Conservation (phyloP, 129 eudicot species). For the Chrysanthemum makinoi region DNA sequence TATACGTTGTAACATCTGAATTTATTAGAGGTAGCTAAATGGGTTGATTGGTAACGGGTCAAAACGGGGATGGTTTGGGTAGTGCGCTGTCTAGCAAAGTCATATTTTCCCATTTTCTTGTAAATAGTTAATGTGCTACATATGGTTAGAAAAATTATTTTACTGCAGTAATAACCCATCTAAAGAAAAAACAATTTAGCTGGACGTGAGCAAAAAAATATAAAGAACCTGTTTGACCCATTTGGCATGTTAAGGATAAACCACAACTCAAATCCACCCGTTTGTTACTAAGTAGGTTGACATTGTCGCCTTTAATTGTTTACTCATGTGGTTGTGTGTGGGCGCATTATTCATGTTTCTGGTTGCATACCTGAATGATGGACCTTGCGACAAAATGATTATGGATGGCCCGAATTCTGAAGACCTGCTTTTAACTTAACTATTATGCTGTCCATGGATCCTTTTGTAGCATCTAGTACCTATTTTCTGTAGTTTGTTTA, state of each 20-base stretch:
- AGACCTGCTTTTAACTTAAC: no score
- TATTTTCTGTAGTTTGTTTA: not conserved
- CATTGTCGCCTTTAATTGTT: slow-evolving; percentile 4
- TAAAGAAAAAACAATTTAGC: not conserved
- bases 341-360: not conserved
- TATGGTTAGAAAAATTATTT: not conserved
- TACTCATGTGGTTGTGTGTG: slow-evolving; percentile 10
- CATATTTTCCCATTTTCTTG: not conserved
- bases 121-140: not conserved
- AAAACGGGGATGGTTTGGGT: not conserved
- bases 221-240: not conserved
- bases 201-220: not conserved
- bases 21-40: not conserved
- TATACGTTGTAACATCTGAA: not conserved
- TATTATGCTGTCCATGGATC: no score
- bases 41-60: not conserved
- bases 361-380: slow-evolving; percentile 10
- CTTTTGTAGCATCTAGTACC: no score
- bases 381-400: slow-evolving; percentile 11
- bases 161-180: not conserved
- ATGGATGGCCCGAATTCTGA: not conserved
- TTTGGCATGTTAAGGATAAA: not conserved
- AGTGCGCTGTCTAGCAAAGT: not conserved
- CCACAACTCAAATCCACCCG: not conserved
- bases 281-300: not conserved